A percentile compares a stretch with the other conserved stretches of the same genome.
phyloP scores from a whole-genome alignment of 768 basidiomycete species.

The Crucibulum laeve region DNA sequence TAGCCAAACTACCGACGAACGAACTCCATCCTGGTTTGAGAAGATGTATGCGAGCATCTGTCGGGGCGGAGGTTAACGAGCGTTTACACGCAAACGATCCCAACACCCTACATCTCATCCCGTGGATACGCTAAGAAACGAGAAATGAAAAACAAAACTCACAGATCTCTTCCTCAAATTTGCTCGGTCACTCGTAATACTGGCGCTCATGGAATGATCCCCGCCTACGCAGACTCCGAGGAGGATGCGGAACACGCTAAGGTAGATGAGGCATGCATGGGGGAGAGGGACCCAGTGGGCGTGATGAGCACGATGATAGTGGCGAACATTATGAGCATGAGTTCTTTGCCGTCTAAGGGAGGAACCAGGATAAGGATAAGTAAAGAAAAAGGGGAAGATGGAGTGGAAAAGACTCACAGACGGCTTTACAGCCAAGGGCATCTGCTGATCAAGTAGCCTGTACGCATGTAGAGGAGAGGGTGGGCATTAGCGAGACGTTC shows the following conservation, averaged over 20 bases:
- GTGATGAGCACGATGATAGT: slow-evolving; percentile 67
- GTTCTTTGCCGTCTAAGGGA: slow-evolving; percentile 65
- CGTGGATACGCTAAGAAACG: too few species aligned
- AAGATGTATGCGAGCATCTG: slow-evolving; percentile 77
- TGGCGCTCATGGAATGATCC: slow-evolving; percentile 77
- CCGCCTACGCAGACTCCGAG: slow-evolving; percentile 78
- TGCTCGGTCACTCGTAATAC: slow-evolving; percentile 63
- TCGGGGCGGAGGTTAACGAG: too few species aligned
- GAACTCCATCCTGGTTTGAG: slow-evolving; percentile 78
- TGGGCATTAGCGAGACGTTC: too few species aligned
- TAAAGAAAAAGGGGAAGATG: background rate
- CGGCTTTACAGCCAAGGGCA: slow-evolving; percentile 61
- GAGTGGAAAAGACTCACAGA: slow-evolving; percentile 35
- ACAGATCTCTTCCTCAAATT: slow-evolving; percentile 53
- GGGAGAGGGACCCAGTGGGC: slow-evolving; percentile 57
- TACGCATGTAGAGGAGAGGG: too few species aligned
- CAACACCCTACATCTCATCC: too few species aligned
- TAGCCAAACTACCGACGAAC: slow-evolving; percentile 56
- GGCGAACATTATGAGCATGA: slow-evolving; percentile 76
- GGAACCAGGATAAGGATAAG: slow-evolving; percentile 1
- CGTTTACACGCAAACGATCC: too few species aligned
- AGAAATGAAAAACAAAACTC: too few species aligned
- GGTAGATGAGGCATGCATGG: slow-evolving; percentile 52
- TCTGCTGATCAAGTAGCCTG: too few species aligned
- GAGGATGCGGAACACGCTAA: slow-evolving; percentile 63